Percentiles rank a stretch among this genome's conserved stretches.
These are phyloP conservation scores for Pleurotus pulmonarius DNA, from an alignment of 768 basidiomycete genomes.

Conservation along the genomic window DNA sequence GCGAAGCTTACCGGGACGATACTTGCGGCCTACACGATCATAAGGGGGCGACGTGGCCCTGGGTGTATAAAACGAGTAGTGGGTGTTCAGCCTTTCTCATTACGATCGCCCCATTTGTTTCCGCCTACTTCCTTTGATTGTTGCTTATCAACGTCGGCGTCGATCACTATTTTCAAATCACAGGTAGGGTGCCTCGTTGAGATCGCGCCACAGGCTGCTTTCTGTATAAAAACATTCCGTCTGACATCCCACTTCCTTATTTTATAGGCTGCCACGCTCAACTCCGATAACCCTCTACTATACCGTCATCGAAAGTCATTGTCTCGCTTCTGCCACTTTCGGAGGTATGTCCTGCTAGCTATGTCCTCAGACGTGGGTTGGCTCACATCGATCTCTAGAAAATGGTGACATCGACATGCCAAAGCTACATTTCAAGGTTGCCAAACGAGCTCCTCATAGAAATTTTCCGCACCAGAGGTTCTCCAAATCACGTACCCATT, in stretches of 20 bases:
- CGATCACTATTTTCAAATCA: neutral
- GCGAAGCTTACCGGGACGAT: neutral
- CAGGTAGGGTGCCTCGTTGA: neutral
- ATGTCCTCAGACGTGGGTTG: neutral
- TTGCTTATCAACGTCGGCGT: neutral
- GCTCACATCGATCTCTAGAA: neutral
- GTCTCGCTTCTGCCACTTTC: neutral
- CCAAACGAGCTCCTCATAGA: slow-evolving; percentile 2
- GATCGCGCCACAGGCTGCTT: neutral
- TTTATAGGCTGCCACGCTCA: neutral
- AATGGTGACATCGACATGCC: neutral
- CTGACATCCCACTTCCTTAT: neutral
- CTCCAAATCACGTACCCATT: neutral
- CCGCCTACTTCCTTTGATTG: too few relatives aligned
- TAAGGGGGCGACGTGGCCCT: neutral
- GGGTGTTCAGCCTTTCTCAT: too few relatives aligned
- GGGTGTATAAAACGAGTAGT: neutral
- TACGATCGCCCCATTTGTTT: too few relatives aligned
- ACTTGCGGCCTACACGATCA: slow-evolving; percentile 3
- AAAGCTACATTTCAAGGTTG: neutral
- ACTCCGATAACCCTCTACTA: neutral
- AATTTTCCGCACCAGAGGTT: neutral
- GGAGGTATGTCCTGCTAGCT: neutral
- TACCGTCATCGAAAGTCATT: neutral
- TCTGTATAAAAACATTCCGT: neutral